Percentiles rank a stretch among this genome's conserved stretches.
Conservation (phyloP, 73 alveolate species). For the Blepharisma japonicum region DNA sequence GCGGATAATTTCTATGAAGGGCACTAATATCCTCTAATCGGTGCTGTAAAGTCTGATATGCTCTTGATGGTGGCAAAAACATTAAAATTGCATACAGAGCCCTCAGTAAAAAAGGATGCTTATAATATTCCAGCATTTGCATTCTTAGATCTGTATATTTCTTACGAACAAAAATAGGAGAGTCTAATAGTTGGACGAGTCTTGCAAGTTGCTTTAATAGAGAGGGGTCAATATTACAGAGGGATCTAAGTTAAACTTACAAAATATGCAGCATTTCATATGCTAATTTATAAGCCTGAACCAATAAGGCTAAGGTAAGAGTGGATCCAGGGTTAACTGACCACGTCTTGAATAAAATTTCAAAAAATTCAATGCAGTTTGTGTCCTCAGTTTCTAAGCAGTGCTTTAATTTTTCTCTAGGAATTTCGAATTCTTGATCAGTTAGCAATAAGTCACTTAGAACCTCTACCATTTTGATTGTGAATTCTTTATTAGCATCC, state of each 20-base stretch:
- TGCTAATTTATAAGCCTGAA: slow-evolving; percentile 4
- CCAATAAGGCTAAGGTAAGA: not conserved
- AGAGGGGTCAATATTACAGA: not conserved
- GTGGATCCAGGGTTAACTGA: slow-evolving; percentile 16
- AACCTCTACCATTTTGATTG: not conserved
- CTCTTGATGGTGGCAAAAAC: slow-evolving; percentile 27
- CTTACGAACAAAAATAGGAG: slow-evolving; percentile 26
- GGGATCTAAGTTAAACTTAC: not conserved
- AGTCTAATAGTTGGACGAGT: not conserved
- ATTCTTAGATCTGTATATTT: slow-evolving; percentile 7
- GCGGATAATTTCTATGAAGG: not conserved
- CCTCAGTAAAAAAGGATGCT: slow-evolving; percentile 5
- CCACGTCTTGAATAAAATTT: slow-evolving; percentile 8
- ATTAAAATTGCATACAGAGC: not conserved
- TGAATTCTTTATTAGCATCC: not conserved
- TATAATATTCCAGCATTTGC: slow-evolving; percentile 22
- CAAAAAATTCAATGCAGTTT: not conserved
- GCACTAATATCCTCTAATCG: slow-evolving; percentile 17
- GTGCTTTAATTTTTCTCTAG: slow-evolving; percentile 6
- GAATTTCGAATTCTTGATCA: not conserved
- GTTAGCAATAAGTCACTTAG: not conserved
- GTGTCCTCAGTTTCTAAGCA: not conserved
- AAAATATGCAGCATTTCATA: slow-evolving; percentile 9
- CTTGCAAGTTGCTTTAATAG: slow-evolving; percentile 16
- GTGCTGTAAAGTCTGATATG: slow-evolving; percentile 16